A percentile compares a stretch with the other conserved stretches of the same genome.
Evolutionary conservation across 1,284 basidiomycete species (phyloP).

Genomic region (Sporisorium sorghi): DNA sequence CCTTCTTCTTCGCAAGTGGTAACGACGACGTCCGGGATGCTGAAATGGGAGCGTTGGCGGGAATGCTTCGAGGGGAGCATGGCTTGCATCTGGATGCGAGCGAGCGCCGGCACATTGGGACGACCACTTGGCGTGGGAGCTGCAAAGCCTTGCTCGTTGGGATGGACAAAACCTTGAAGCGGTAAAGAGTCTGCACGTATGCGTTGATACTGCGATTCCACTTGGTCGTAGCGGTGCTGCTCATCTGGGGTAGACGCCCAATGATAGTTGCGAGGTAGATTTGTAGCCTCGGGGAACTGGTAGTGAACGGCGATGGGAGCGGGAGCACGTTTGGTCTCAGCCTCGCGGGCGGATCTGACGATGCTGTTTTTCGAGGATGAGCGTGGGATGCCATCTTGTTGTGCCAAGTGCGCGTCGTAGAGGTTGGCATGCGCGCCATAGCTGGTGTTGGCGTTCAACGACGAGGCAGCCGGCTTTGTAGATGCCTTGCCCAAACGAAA

Average conservation of each 20-base stretch:
- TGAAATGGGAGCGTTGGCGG: conserved; percentile 57
- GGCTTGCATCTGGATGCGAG: conserved; percentile 15
- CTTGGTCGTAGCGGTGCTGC: neutral
- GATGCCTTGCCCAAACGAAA: conserved; percentile 42
- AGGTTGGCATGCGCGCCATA: neutral
- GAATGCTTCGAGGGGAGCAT: conserved; percentile 19
- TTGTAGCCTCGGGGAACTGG: conserved; percentile 14
- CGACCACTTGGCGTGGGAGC: neutral
- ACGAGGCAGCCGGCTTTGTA: neutral
- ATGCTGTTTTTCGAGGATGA: neutral
- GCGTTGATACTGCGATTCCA: conserved; percentile 4
- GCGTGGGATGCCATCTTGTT: neutral
- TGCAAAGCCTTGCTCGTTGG: neutral
- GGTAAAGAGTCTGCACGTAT: conserved; percentile 24
- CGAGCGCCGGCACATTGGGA: conserved; percentile 1
- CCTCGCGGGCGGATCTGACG: conserved; percentile 4
- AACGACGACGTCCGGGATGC: conserved; percentile 61
- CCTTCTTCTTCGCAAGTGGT: conserved; percentile 59
- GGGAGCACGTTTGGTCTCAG: neutral
- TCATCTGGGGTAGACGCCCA: conserved; percentile 2
- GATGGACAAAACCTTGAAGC: neutral
- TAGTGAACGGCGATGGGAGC: conserved; percentile 9
- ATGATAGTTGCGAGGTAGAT: conserved; percentile 6
- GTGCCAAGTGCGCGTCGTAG: neutral
- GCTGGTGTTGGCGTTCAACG: neutral